phyloP scores from a whole-genome alignment of 1,284 basidiomycete species.

The Boletellus deceptivus region DNA sequence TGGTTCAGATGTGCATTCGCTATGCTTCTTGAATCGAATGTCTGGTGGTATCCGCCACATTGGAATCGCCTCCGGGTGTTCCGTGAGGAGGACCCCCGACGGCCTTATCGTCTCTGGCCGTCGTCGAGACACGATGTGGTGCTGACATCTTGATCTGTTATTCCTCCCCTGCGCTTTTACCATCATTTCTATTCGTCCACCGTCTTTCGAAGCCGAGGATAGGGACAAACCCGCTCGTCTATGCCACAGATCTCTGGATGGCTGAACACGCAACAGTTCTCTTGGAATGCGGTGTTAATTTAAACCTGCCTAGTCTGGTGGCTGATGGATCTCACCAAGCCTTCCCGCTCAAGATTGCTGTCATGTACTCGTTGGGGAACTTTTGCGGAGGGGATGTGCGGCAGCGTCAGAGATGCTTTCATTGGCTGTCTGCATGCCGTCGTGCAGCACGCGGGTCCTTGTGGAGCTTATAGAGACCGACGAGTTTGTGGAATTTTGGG shows the following conservation, averaged over 20 bases:
- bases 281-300: not conserved
- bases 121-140: not conserved
- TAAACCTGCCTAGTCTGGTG: not conserved
- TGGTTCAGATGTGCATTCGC: not conserved
- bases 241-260: not conserved
- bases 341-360: not conserved
- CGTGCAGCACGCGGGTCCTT: not conserved
- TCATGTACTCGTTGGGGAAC: not conserved
- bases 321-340: not conserved
- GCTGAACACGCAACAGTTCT: not conserved
- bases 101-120: conserved; percentile 1
- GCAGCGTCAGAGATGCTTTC: not conserved
- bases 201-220: not conserved
- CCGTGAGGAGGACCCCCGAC: not conserved
- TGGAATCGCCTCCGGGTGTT: conserved; percentile 1
- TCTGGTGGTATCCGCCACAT: conserved; percentile 1
- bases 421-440: conserved; percentile 1
- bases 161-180: not conserved
- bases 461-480: not conserved
- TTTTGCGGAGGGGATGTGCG: not conserved
- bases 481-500: conserved; percentile 5
- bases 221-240: conserved; percentile 1
- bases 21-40: not conserved
- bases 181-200: not conserved
- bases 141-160: conserved; percentile 1